Percentiles rank a stretch among this genome's conserved stretches.
Conservation (phyloP, 352 stramenopile species). For the Phytophthora boehmeriae region DNA sequence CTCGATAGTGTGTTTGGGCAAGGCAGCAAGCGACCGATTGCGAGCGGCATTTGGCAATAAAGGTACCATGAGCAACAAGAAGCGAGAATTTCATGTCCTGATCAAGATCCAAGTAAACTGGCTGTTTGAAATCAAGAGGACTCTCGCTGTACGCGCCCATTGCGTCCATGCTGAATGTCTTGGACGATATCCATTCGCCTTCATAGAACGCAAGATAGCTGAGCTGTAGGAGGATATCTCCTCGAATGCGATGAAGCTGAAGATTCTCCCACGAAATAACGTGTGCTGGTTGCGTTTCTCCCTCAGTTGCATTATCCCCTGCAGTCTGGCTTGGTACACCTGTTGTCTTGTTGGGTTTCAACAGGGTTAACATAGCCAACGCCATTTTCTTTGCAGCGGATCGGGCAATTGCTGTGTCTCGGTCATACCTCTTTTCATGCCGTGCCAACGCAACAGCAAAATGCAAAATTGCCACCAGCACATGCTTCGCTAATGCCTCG, state of each 20-base stretch:
- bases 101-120: constrained; percentile 31
- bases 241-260: constrained; percentile 32
- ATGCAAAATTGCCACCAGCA: constrained; percentile 40
- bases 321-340: neutral
- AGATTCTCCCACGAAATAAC: constrained; percentile 35
- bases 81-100: constrained; percentile 48
- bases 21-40: constrained; percentile 50
- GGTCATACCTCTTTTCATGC: constrained; percentile 38
- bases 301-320: neutral
- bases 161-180: constrained; percentile 27
- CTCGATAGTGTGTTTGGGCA: constrained; percentile 31
- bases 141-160: constrained; percentile 22
- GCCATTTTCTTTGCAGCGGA: constrained; percentile 41
- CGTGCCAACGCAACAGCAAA: constrained; percentile 31
- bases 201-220: constrained; percentile 41
- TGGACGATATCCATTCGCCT: constrained; percentile 41
- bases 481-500: constrained; percentile 29
- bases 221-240: constrained; percentile 43
- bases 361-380: constrained; percentile 21
- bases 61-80: constrained; percentile 34
- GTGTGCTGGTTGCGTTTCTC: neutral
- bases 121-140: constrained; percentile 8
- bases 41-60: constrained; percentile 43
- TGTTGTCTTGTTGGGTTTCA: constrained; percentile 6
- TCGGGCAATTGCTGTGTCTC: constrained; percentile 21